Evolutionary conservation across 1,284 basidiomycete genomes (phyloP).

Genomic region (Filobasidium uniguttulatum): DNA sequence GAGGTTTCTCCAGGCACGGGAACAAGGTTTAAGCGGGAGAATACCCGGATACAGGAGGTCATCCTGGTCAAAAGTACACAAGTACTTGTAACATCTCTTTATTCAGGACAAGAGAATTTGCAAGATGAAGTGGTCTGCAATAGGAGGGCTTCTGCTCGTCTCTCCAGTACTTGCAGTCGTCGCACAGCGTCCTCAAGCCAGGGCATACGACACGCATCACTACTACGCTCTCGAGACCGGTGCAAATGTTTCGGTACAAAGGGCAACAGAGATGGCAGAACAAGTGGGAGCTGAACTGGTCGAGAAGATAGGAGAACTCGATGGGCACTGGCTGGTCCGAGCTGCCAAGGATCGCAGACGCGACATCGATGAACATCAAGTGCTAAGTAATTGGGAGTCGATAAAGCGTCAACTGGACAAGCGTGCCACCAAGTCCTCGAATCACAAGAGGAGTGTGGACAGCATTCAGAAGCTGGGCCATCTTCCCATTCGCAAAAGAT

Average conservation of each 20-base stretch:
- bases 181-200: too few relatives aligned
- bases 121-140: too few relatives aligned
- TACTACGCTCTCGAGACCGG: conserved; percentile 44
- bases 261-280: conserved; percentile 37
- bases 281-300: conserved; percentile 70
- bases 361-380: conserved; percentile 24
- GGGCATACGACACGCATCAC: conserved; percentile 58
- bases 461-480: conserved; percentile 7
- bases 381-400: conserved; percentile 32
- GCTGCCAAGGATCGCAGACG: conserved; percentile 35
- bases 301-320: conserved; percentile 72
- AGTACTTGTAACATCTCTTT: too few relatives aligned
- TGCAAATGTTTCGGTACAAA: conserved; percentile 38
- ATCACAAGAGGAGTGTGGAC: too few relatives aligned
- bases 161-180: too few relatives aligned
- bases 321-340: conserved; percentile 74
- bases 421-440: background rate
- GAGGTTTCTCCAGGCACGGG: too few relatives aligned
- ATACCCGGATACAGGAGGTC: too few relatives aligned
- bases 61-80: too few relatives aligned
- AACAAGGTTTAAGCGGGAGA: too few relatives aligned
- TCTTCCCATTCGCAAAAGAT: conserved; percentile 44
- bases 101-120: too few relatives aligned
- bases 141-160: too few relatives aligned
- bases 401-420: conserved; percentile 30